Evolutionary conservation across 805 yeast species (phyloP), one percentile per base, ranked within the genome.

Genomic region (Saccharomyces eubayanus): DNA sequence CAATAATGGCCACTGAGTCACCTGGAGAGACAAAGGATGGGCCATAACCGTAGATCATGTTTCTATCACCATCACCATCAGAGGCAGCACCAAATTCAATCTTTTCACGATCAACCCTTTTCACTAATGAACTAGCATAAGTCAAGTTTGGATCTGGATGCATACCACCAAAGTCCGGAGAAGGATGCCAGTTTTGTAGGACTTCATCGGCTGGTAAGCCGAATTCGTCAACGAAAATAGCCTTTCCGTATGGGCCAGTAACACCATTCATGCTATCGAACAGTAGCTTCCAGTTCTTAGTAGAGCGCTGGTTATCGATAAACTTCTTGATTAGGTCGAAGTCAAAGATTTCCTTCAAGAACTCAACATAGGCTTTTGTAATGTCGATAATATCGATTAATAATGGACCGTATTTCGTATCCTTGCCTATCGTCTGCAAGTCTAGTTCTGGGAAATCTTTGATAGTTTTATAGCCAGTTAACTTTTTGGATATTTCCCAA

Each of bases 61-160:
- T 94, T 74, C 99, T 83, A 70, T 94, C 99, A 71, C 99, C 99
- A 65, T 94, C 99, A 71, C 99, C 99, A 69, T 89, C 99, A n/a
- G 96, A 87, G 6, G 98, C 98, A 40, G 98, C 98, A 59, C 99
- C 99, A 70, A 94, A 94, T 8, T 94, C 88, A 59, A 91, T 87
- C 56, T 82, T 74, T 55, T 87, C 87, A 28, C 72, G 67, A 66
- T 94, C 97, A 11, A 94, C 99, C 59, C 79, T 79, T 40, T 81
- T 85, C 21, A 94, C 99, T 59, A 94, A 77, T 12, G 96, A 81
- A 55, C 79, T 81, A 9, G 98, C 99, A 68, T 94, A 94, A 9
- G 97, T 91, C 69, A 94, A 80, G 74, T 94, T 94, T 59, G 99
- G 99, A 73, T 94, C 99, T 20, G 99, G 99, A 70, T 94, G 99